These are phyloP conservation scores for Aristolochia californica DNA, from an alignment of 164 flowering plant species.

Conservation along the genomic window DNA sequence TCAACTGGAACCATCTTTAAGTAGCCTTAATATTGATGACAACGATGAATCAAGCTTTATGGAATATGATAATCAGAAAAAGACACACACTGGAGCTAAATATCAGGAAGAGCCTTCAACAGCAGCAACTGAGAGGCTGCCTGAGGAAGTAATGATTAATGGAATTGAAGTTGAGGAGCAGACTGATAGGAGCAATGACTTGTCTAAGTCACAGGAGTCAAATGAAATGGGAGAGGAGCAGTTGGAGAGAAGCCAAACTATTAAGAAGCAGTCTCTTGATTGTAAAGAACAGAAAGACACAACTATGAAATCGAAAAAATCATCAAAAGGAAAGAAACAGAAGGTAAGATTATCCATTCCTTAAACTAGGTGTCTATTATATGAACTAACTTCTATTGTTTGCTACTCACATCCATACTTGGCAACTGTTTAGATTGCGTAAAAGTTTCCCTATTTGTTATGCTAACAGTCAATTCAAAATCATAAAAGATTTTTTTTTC, in stretches of 20 bases:
- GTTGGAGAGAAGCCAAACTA: conserved; percentile 17
- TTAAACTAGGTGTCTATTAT: too few relatives aligned
- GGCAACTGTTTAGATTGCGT: too few relatives aligned
- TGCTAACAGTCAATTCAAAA: too few relatives aligned
- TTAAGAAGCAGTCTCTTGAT: conserved; percentile 18
- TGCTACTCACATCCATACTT: too few relatives aligned
- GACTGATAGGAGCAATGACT: conserved; percentile 17
- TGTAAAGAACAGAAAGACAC: conserved; percentile 34
- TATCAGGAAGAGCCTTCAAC: conserved; percentile 9
- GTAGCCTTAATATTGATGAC: conserved; percentile 16
- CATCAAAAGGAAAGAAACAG: conserved; percentile 52
- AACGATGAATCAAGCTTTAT: conserved; percentile 28
- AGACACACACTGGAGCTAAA: conserved; percentile 18
- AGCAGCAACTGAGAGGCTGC: conserved; percentile 3
- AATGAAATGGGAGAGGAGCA: conserved; percentile 13
- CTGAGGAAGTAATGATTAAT: background rate
- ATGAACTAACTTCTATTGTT: too few relatives aligned
- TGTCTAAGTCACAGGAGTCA: conserved; percentile 14
- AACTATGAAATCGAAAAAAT: conserved; percentile 26
- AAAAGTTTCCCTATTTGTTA: too few relatives aligned
- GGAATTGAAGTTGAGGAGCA: conserved; percentile 1
- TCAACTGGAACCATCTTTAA: conserved; percentile 14
- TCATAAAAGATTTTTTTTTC: too few relatives aligned
- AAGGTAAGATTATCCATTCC: too few relatives aligned
- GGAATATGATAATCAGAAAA: conserved; percentile 50